Evolutionary conservation across 1,284 basidiomycete genomes (phyloP).

Genomic region (Porogramme epimiltina): DNA sequence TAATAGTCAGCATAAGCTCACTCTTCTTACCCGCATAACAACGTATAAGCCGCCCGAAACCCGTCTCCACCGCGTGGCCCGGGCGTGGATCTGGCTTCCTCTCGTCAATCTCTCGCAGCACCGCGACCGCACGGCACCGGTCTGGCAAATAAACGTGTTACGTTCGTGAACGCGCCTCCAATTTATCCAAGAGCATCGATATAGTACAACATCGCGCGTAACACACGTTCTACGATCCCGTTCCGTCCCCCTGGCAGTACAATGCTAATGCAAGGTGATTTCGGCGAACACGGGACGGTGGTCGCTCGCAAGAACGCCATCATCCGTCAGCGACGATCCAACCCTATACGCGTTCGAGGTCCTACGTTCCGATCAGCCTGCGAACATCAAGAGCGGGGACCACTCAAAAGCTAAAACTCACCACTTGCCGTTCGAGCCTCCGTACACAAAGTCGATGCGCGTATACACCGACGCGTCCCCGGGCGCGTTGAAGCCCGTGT

Average conservation of each 20-base stretch:
- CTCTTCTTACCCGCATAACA: too few species aligned
- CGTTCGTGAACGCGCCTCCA: not conserved
- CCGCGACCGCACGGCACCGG: slow-evolving; percentile 11
- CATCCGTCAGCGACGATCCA: slow-evolving; percentile 46
- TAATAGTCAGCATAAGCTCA: too few species aligned
- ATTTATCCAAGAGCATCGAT: slow-evolving; percentile 12
- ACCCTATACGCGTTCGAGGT: slow-evolving; percentile 41
- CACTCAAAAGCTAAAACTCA: slow-evolving; percentile 35
- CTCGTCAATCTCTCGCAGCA: slow-evolving; percentile 6
- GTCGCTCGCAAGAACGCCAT: slow-evolving; percentile 58
- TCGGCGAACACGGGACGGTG: slow-evolving; percentile 57
- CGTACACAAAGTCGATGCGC: slow-evolving; percentile 58
- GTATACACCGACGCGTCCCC: slow-evolving; percentile 40
- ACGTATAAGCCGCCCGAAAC: not conserved
- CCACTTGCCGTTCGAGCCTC: slow-evolving; percentile 50
- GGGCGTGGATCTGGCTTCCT: slow-evolving; percentile 1
- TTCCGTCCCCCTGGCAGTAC: not conserved
- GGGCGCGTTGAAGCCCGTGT: slow-evolving; percentile 50
- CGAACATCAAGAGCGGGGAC: too few species aligned
- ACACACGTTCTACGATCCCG: not conserved
- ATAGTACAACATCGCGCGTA: too few species aligned
- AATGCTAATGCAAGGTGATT: slow-evolving; percentile 19
- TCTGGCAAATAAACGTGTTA: slow-evolving; percentile 9
- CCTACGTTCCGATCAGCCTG: too few species aligned
- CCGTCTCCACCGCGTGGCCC: not conserved